These are phyloP conservation scores for Candida sp. DNA, from an alignment of 1,139 yeast species.

Conservation along the genomic window DNA sequence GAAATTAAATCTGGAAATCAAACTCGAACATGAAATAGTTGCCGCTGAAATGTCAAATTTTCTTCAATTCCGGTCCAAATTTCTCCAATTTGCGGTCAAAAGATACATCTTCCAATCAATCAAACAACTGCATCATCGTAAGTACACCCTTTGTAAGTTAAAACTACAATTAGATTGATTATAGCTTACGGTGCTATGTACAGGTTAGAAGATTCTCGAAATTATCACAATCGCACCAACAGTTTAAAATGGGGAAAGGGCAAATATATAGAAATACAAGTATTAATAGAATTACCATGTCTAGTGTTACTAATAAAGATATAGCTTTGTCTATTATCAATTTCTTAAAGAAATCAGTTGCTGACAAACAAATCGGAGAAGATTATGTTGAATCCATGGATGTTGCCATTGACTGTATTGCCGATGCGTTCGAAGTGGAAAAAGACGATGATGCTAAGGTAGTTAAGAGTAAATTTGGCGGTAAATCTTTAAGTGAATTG, in stretches of 20 bases:
- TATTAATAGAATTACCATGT: slow-evolving; percentile 8
- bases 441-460: slow-evolving; percentile 38
- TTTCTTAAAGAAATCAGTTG: slow-evolving; percentile 61
- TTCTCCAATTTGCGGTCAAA: slow-evolving; percentile 34
- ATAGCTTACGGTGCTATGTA: not conserved
- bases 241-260: not conserved
- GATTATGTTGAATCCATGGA: slow-evolving; percentile 92
- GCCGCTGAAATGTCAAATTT: slow-evolving; percentile 64
- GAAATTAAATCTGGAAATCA: slow-evolving; percentile 34
- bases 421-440: slow-evolving; percentile 80
- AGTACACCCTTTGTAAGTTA: not conserved
- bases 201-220: not conserved
- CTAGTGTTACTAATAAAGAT: slow-evolving; percentile 49
- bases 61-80: slow-evolving; percentile 44
- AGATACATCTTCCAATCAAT: slow-evolving; percentile 8
- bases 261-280: not conserved
- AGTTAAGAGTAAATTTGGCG: slow-evolving; percentile 38
- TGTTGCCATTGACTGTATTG: slow-evolving; percentile 89
- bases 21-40: slow-evolving; percentile 50
- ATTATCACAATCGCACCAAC: slow-evolving; percentile 1
- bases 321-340: slow-evolving; percentile 74
- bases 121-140: not conserved
- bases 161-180: not conserved
- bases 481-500: slow-evolving; percentile 48
- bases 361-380: slow-evolving; percentile 63